phyloP scores from a whole-genome alignment of 2,329 filamentous ascomycete genomes.

The Monilinia aucupariae region DNA sequence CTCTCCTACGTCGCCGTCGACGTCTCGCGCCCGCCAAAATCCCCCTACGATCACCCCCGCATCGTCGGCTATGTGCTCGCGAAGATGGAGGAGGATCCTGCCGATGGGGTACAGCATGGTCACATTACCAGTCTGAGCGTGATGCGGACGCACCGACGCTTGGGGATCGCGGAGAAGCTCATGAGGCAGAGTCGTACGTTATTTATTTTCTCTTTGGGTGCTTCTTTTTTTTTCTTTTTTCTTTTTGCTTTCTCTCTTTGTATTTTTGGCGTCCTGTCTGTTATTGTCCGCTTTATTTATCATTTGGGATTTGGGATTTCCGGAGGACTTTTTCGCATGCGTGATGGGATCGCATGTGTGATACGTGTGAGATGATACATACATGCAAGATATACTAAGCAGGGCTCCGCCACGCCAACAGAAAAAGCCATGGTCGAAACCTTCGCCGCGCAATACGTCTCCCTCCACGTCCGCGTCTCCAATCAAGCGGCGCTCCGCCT shows the following conservation, averaged over 20 bases:
- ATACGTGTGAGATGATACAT: not conserved
- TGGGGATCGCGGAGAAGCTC: conserved; percentile 93
- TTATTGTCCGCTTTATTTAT: too few relatives aligned
- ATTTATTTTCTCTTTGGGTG: too few relatives aligned
- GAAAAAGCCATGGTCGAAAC: conserved; percentile 96
- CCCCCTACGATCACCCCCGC: conserved; percentile 85
- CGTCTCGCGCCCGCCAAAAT: conserved; percentile 69
- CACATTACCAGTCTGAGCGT: conserved; percentile 95
- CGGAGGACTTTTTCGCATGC: too few relatives aligned
- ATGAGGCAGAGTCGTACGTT: conserved; percentile 90
- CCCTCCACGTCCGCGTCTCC: conserved; percentile 88
- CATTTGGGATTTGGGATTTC: too few relatives aligned
- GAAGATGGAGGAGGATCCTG: conserved; percentile 98
- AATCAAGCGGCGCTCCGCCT: conserved; percentile 87
- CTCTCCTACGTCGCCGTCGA: conserved; percentile 95
- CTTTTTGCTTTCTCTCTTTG: not conserved
- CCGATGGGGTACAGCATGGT: conserved; percentile 85
- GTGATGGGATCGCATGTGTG: too few relatives aligned
- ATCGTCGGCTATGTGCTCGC: conserved; percentile 99
- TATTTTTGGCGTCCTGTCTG: too few relatives aligned
- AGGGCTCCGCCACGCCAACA: conserved; percentile 34
- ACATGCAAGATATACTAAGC: too few relatives aligned
- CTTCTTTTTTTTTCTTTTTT: not conserved
- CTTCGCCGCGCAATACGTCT: conserved; percentile 86
- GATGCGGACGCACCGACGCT: conserved; percentile 86